Base-by-base conservation (phyloP, 2,329 filamentous ascomycete species). In the Acephala macrosclerotiorum region DNA sequence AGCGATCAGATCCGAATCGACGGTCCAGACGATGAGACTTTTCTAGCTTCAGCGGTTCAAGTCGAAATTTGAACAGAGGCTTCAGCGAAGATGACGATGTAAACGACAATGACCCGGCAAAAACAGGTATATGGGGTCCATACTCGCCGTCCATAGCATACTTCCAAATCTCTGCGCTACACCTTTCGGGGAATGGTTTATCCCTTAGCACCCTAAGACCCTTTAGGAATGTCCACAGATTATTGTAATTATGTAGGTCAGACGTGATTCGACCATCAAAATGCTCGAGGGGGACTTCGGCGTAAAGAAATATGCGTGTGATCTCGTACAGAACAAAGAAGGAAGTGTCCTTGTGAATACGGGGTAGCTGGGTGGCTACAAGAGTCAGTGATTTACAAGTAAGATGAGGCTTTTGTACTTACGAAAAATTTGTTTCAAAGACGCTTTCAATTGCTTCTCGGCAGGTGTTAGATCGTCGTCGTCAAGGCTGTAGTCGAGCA, bases 1-100 rank as follows among this genome's bases (percentile, higher is more conserved):
- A 89, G 0, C 87, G 80, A 68, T 90, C 87, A 0, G 82, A 75
- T 0, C 87, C 87, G 68, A 88, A 88, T 4, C 82, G 82, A 14
- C 87, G 82, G 22, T 78, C 77, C 0, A 89, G 74, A 1, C 87
- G 83, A 73, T 87, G 81, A 0, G 83, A 78, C 2, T 79, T 72
- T 29, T 87, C 84, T 1, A 87, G 72, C 11, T 76, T 79, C 1
- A 88, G 71, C 0, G 85, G 82, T 1, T 81, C 77, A 11, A 89
- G 78, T 5, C 78, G 79, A 4, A 89, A 70, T 0, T 71, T 66
- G 65, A 87, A 85, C 0, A 83, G 60, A 0, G 83, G 80, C 0
- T 80, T 82, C 1, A 68, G 74, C 1, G 68, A 74, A 2, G 73
- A 70, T 1, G 75, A 20, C 0, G 72, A 60, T 42, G 77, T 81